A percentile compares a stretch with the other conserved stretches of the same genome.
Conservation (phyloP, 768 basidiomycete genomes). For the Phlebiopsis flavidoalba region DNA sequence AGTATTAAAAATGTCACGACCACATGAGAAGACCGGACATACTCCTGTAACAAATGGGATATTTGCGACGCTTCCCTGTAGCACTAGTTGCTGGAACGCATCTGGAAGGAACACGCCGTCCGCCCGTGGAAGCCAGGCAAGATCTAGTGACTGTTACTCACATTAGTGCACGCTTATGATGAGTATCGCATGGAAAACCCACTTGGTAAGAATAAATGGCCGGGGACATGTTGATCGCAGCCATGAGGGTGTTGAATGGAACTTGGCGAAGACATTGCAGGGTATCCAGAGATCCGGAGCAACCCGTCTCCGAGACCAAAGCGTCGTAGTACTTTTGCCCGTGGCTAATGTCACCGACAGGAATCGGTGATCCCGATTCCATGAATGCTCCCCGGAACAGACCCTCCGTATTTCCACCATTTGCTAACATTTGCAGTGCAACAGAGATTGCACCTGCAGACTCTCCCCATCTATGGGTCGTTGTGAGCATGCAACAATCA, state of each 20-base stretch:
- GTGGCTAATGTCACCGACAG: constrained; percentile 9
- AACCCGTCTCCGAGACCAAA: constrained; percentile 34
- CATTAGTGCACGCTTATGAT: background rate
- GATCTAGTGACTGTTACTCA: constrained; percentile 7
- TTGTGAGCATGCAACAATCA: no score
- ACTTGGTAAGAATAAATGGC: background rate
- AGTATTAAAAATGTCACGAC: background rate
- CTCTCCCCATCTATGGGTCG: constrained; percentile 25
- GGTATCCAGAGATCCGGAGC: constrained; percentile 29
- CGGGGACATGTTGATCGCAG: constrained; percentile 24
- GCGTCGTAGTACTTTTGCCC: constrained; percentile 36
- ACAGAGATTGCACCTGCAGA: constrained; percentile 35
- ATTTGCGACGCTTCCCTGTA: constrained; percentile 39
- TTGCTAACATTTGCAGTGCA: constrained; percentile 21
- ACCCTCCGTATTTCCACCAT: constrained; percentile 20
- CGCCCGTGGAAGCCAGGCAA: constrained; percentile 43
- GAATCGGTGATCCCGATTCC: constrained; percentile 20
- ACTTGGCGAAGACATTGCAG: constrained; percentile 38
- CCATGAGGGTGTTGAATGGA: constrained; percentile 25
- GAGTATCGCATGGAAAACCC: background rate
- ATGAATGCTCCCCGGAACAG: constrained; percentile 33
- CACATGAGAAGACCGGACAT: background rate
- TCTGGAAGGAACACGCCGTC: constrained; percentile 46
- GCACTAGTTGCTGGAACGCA: constrained; percentile 32
- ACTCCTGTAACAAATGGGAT: constrained; percentile 44